phyloP scores from a whole-genome alignment of 192 early-diverging fungal species.

The Podila minutissima region DNA sequence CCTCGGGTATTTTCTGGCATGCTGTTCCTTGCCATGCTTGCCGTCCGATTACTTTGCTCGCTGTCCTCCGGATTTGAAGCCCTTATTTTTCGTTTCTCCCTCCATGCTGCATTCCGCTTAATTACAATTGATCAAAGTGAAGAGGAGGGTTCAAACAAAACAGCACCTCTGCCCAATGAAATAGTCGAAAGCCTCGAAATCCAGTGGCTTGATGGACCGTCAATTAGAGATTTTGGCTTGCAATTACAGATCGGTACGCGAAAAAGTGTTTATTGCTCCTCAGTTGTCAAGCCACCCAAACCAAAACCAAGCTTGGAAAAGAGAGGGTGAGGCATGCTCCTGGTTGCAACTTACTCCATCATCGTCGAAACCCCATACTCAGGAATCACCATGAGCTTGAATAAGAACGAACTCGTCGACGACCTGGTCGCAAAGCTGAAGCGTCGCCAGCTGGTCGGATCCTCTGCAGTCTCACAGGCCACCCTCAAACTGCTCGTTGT shows the following conservation, averaged over 20 bases:
- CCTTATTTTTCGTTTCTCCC: not conserved
- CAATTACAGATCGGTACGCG: not conserved
- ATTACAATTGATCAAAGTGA: conserved; percentile 6
- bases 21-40: not conserved
- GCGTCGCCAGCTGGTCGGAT: conserved; percentile 74
- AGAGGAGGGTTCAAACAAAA: conserved; percentile 7
- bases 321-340: not conserved
- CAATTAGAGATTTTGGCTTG: not conserved
- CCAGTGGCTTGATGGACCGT: not conserved
- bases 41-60: too few relatives aligned
- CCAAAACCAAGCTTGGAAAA: not conserved
- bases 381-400: conserved; percentile 28
- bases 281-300: not conserved
- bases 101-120: not conserved
- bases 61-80: too few relatives aligned
- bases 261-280: too few relatives aligned
- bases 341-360: not conserved
- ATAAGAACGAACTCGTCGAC: conserved; percentile 56
- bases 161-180: not conserved
- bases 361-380: conserved; percentile 4
- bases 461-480: conserved; percentile 73
- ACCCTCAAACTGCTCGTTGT: conserved; percentile 80
- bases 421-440: conserved; percentile 64
- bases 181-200: not conserved
- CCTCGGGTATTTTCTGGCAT: not conserved